Percentiles rank a stretch among this genome's conserved stretches.
Evolutionary conservation across 805 yeast genomes (phyloP).

Genomic region (Candida rishiriensis): DNA sequence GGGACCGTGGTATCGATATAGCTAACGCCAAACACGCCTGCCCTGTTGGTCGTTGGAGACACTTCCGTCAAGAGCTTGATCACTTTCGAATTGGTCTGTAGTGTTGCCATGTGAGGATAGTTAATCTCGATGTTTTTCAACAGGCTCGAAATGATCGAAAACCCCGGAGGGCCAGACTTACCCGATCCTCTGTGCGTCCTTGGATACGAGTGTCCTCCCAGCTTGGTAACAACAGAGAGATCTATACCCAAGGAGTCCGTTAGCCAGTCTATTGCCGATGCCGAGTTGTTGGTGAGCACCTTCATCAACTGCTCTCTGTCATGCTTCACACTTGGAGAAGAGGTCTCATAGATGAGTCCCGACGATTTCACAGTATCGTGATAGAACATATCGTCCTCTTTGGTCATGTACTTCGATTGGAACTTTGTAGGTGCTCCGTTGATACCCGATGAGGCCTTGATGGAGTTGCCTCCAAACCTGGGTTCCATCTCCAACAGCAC

Average conservation of each 20-base stretch:
- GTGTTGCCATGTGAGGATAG: constrained; percentile 35
- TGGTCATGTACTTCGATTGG: constrained; percentile 41
- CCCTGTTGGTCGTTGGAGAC: constrained; percentile 2
- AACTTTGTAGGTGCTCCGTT: constrained; percentile 69
- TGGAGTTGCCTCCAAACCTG: constrained; percentile 59
- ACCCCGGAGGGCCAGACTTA: constrained; percentile 54
- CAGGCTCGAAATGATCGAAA: constrained; percentile 56
- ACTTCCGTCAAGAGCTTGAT: constrained; percentile 34
- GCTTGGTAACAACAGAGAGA: constrained; percentile 61
- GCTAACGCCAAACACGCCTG: constrained; percentile 20
- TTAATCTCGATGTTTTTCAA: constrained; percentile 44
- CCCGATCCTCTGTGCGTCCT: constrained; percentile 80
- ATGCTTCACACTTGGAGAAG: constrained; percentile 26
- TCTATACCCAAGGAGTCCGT: constrained; percentile 56
- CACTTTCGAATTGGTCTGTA: constrained; percentile 32
- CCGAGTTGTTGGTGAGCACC: constrained; percentile 57
- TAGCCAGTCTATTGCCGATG: constrained; percentile 69
- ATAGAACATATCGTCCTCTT: constrained; percentile 53
- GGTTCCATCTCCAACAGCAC: constrained; percentile 55
- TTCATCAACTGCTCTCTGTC: constrained; percentile 53
- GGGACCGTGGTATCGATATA: constrained; percentile 30
- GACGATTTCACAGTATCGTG: constrained; percentile 68
- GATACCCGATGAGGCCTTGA: constrained; percentile 65
- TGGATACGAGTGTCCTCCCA: constrained; percentile 79
- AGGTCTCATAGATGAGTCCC: constrained; percentile 32